Conservation (phyloP, 1,284 basidiomycete genomes). For the Moesziomyces sp. region DNA sequence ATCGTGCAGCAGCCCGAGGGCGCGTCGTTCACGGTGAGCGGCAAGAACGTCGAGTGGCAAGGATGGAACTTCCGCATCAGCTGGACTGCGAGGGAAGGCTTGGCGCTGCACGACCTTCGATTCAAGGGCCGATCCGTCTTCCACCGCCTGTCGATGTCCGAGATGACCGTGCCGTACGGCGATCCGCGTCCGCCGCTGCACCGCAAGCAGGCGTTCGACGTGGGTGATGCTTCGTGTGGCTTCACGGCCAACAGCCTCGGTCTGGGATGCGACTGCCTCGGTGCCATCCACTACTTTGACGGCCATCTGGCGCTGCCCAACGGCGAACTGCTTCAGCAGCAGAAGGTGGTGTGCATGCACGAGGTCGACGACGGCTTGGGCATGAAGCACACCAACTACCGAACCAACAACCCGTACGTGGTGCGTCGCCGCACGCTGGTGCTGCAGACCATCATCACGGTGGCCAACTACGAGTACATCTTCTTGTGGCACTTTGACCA, state of each 20-base stretch:
- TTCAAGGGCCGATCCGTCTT: conserved; percentile 61
- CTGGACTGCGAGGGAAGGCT: conserved; percentile 67
- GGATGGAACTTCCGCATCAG: conserved; percentile 52
- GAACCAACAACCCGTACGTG: conserved; percentile 78
- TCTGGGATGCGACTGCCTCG: conserved; percentile 71
- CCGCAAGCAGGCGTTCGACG: conserved; percentile 69
- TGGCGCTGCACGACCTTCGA: conserved; percentile 60
- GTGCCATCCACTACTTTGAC: conserved; percentile 68
- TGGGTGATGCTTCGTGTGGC: conserved; percentile 70
- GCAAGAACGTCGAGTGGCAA: conserved; percentile 51
- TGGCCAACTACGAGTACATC: conserved; percentile 85
- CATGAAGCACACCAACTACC: conserved; percentile 77
- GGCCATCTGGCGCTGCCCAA: conserved; percentile 63
- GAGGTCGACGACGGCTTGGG: conserved; percentile 83
- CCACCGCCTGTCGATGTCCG: conserved; percentile 69
- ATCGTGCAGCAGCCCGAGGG: conserved; percentile 58
- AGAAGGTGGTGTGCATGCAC: conserved; percentile 87
- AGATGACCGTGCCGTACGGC: conserved; percentile 70
- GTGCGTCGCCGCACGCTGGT: conserved; percentile 84
- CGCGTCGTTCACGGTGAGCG: conserved; percentile 49
- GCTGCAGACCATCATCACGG: conserved; percentile 86
- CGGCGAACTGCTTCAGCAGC: conserved; percentile 46
- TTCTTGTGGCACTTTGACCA: conserved; percentile 81
- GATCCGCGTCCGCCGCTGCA: conserved; percentile 63
- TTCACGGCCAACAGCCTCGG: conserved; percentile 68